A percentile compares a stretch with the other conserved stretches of the same genome.
Evolutionary conservation across 1,139 yeast species (phyloP).

Genomic region (Sugiyamaella japonica): DNA sequence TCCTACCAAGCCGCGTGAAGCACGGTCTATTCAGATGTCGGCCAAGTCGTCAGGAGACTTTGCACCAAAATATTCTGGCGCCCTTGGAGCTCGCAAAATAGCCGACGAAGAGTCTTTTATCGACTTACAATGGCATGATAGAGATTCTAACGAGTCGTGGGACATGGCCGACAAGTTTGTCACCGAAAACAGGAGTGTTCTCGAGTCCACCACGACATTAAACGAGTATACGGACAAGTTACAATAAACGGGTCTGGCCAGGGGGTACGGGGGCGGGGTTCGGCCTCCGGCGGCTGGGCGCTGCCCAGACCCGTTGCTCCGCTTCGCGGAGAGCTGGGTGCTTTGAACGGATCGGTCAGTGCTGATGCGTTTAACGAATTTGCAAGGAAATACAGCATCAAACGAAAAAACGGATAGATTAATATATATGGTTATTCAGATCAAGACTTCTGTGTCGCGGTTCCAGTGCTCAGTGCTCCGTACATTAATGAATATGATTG

Average conservation of each 20-base stretch:
- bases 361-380: too few species aligned
- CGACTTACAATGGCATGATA: constrained; percentile 50
- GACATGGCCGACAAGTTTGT: constrained; percentile 39
- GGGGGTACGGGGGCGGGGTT: too few species aligned
- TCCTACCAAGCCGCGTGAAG: constrained; percentile 48
- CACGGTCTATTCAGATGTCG: constrained; percentile 71
- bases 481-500: too few species aligned
- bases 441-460: too few species aligned
- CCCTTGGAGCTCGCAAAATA: constrained; percentile 67
- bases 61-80: constrained; percentile 72
- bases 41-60: constrained; percentile 66
- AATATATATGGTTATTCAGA: too few species aligned
- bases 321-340: neutral
- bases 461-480: too few species aligned
- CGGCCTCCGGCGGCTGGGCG: neutral
- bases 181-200: constrained; percentile 26
- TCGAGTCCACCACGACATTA: constrained; percentile 31
- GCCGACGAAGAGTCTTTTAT: constrained; percentile 73
- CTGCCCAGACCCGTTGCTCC: constrained; percentile 8
- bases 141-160: constrained; percentile 44
- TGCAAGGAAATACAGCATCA: too few species aligned
- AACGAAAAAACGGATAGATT: too few species aligned
- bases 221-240: constrained; percentile 33
- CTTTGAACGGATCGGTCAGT: too few species aligned
- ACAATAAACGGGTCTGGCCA: too few species aligned